phyloP scores from a whole-genome alignment of 225 moss, liverwort and hornwort genomes.

The Straminergon stramineum region DNA sequence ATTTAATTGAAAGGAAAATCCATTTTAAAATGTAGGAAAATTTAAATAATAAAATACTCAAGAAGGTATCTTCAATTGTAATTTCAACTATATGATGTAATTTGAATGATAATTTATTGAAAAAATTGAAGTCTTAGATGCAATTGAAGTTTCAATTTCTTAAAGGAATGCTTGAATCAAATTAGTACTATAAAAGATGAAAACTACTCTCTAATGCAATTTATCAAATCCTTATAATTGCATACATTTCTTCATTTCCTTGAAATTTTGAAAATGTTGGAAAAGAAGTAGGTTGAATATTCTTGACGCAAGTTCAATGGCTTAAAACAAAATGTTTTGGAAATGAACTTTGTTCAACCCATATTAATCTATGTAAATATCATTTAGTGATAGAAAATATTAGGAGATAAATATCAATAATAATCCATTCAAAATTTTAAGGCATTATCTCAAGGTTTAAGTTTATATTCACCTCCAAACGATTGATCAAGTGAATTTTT shows the following conservation, averaged over 20 bases:
- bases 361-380: not conserved
- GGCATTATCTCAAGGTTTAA: not conserved
- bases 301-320: not conserved
- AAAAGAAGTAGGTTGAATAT: not conserved
- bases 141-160: not conserved
- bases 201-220: not conserved
- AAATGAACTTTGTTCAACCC: not conserved
- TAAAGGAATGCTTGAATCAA: not conserved
- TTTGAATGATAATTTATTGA: not conserved
- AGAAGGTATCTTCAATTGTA: too few species aligned
- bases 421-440: not conserved
- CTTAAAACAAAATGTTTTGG: not conserved
- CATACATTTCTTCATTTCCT: not conserved
- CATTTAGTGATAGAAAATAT: not conserved
- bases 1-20: not conserved
- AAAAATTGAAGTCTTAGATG: not conserved
- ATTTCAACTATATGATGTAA: not conserved
- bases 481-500: not conserved
- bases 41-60: not conserved
- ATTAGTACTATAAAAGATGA: not conserved
- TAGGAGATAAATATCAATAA: not conserved
- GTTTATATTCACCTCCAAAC: not conserved
- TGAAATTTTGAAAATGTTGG: not conserved
- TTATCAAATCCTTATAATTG: not conserved
- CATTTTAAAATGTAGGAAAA: not conserved